phyloP scores from a whole-genome alignment of 768 basidiomycete genomes.

The Gloeophyllum trabeum region DNA sequence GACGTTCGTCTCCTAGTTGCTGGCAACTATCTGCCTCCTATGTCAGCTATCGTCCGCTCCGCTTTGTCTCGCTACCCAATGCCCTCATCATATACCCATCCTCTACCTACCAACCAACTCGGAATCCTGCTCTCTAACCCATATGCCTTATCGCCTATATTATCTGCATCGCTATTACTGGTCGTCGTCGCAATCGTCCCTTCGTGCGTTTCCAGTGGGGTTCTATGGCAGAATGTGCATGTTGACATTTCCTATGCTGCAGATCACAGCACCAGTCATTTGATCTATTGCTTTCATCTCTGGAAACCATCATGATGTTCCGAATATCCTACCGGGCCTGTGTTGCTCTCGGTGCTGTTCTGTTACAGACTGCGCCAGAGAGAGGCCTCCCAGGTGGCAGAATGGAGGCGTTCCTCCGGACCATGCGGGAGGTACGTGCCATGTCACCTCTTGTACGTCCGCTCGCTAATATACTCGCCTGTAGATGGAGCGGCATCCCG shows the following conservation, averaged over 20 bases:
- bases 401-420: constrained; percentile 75
- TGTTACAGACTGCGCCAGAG: constrained; percentile 82
- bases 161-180: constrained; percentile 30
- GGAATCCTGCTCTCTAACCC: constrained; percentile 55
- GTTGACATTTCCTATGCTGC: not conserved
- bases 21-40: not conserved
- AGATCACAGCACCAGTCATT: constrained; percentile 51
- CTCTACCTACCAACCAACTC: constrained; percentile 24
- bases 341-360: constrained; percentile 70
- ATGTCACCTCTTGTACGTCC: not conserved
- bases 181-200: not conserved
- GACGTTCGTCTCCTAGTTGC: not conserved
- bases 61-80: constrained; percentile 56
- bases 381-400: constrained; percentile 46
- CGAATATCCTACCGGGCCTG: constrained; percentile 79
- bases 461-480: not conserved
- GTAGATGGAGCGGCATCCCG: constrained; percentile 76
- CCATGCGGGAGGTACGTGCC: constrained; percentile 64
- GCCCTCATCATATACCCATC: constrained; percentile 18
- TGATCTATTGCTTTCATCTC: constrained; percentile 79
- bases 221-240: constrained; percentile 1
- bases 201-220: not conserved
- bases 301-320: constrained; percentile 71
- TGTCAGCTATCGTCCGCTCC: constrained; percentile 26
- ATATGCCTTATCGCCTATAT: constrained; percentile 54